Base-by-base conservation (phyloP, 352 stramenopile species). In the Pilasporangium apinafurcum region DNA sequence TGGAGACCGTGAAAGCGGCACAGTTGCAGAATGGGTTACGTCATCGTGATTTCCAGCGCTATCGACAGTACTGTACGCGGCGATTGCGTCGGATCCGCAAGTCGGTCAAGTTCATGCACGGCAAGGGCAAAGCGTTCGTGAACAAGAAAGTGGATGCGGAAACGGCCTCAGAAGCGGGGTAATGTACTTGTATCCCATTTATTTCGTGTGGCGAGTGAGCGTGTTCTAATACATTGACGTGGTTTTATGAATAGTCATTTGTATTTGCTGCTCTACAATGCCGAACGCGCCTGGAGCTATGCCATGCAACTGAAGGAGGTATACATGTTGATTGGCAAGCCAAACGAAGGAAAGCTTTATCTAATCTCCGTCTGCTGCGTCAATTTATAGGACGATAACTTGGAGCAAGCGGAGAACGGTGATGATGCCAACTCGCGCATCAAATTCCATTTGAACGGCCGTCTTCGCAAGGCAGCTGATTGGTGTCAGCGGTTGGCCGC, bases 41-140 rank as follows among this genome's bases (percentile, higher is more conserved):
- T 40, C 80, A 95, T 54, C 82, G 83, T 47, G 84, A 96, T 68
- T 96, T 95, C 63, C 77, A 88, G 62, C 83, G 85, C 25, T 96
- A 96, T 59, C 79, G 85, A 21, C 81, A 96, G 69, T 95, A 96
- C 63, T 96, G 86, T 62, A 65, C 79, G 46, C 72, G 86, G 13
- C 80, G 85, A 14, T 60, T 96, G 48, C 81, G 80, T 22, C 83
- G 85, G 35, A 73, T 96, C 44, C 83, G 86, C 61, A 95, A 91
- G 64, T 86, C 81, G 21, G 64, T 85, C 54, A 86, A 91, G 59
- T 95, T 93, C 48, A 85, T 68, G 62, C 86, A 91, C 40, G 83
- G 83, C 56, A 93, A 91, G 53, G 80, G 85, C 28, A 92, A 91
- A 50, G 61, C 72, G 29, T 92, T 81, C 57, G 29, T 92, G 13